Percentiles rank a stretch among this genome's conserved stretches.
phyloP scores from a whole-genome alignment of 2,329 filamentous ascomycete genomes.

The Monosporascus sp. region DNA sequence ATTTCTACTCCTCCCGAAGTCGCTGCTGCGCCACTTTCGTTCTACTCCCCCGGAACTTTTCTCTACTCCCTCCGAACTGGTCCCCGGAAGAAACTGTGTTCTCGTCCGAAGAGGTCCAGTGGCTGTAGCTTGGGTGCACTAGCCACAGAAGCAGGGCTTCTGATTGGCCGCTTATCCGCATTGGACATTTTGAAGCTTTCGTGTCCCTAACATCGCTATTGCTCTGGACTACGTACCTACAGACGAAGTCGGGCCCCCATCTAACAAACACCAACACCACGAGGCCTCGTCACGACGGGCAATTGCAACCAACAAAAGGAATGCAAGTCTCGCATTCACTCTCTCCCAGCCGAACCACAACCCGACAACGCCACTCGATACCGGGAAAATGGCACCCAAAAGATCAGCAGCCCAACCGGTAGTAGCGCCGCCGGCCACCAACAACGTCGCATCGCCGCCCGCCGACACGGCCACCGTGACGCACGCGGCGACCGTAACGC shows the following conservation, averaged over 20 bases:
- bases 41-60: no score
- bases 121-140: no score
- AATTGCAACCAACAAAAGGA: no score
- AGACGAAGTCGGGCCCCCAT: neutral
- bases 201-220: constrained; percentile 22
- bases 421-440: constrained; percentile 11
- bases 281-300: neutral
- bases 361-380: constrained; percentile 3
- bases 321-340: constrained; percentile 1
- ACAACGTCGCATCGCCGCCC: constrained; percentile 8
- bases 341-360: constrained; percentile 3
- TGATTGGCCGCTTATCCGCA: neutral
- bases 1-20: no score
- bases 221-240: neutral
- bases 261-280: constrained; percentile 9
- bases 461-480: constrained; percentile 15
- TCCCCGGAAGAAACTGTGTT: no score
- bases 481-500: constrained; percentile 22
- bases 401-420: constrained; percentile 30
- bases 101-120: no score
- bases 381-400: constrained; percentile 45
- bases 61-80: no score
- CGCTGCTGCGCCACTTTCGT: no score
- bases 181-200: constrained; percentile 25
- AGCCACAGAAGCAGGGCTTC: no score